Conservation (phyloP, 2,329 filamentous ascomycete genomes). For the Biscogniauxia marginata region DNA sequence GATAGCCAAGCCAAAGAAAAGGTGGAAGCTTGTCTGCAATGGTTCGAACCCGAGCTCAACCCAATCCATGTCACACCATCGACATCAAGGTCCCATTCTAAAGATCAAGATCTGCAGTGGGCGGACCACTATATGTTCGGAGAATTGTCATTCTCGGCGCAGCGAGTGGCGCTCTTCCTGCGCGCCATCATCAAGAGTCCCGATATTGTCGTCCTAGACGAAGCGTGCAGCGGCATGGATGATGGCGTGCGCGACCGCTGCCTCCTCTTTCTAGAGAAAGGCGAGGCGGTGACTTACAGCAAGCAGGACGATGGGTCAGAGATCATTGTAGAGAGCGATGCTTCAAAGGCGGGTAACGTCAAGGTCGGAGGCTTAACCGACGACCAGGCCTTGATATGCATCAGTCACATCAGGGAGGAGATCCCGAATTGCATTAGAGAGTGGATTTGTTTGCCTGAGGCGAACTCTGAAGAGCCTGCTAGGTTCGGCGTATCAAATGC, state of each 20-base stretch:
- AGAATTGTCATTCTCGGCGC: slow-evolving; percentile 73
- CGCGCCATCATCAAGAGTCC: slow-evolving; percentile 77
- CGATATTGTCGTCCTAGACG: slow-evolving; percentile 81
- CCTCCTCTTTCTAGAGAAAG: slow-evolving; percentile 71
- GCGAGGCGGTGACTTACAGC: slow-evolving; percentile 50
- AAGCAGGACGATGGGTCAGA: slow-evolving; percentile 32
- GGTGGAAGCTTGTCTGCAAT: slow-evolving; percentile 68
- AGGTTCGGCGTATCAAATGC: slow-evolving; percentile 64
- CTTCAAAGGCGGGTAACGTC: slow-evolving; percentile 43
- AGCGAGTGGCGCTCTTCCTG: slow-evolving; percentile 82
- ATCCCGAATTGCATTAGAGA: slow-evolving; percentile 80
- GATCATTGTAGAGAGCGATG: slow-evolving; percentile 46
- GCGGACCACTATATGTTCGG: slow-evolving; percentile 68
- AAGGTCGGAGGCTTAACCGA: slow-evolving; percentile 62
- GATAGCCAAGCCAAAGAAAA: slow-evolving; percentile 53
- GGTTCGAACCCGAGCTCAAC: slow-evolving; percentile 79
- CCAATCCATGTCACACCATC: slow-evolving; percentile 41
- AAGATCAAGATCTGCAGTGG: slow-evolving; percentile 51
- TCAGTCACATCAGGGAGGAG: slow-evolving; percentile 88
- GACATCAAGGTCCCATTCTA: slow-evolving; percentile 6
- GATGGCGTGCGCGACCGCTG: slow-evolving; percentile 82
- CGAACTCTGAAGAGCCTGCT: slow-evolving; percentile 59
- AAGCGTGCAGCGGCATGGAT: slow-evolving; percentile 86
- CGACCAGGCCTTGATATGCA: slow-evolving; percentile 82
- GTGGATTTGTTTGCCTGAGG: slow-evolving; percentile 83